Evolutionary conservation across 495 filamentous ascomycete genomes (phyloP), one percentile per base, ranked within the genome.

Genomic region (Acidiella bohemica): DNA sequence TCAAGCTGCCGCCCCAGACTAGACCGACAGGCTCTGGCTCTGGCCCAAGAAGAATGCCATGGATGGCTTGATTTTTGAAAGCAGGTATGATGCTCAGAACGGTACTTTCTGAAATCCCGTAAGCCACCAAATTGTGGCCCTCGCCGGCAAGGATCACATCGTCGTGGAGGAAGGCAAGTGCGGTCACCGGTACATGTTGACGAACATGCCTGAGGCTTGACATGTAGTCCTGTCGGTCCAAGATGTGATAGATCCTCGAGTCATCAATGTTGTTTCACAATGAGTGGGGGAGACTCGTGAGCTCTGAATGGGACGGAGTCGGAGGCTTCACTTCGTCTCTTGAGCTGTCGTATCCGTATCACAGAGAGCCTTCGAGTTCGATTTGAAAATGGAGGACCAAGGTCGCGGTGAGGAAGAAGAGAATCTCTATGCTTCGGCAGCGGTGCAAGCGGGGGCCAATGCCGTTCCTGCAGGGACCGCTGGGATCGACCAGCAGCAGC

Each of bases 41-140:
- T 13, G 30, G 14, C 6, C 17, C 0, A 10, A 73, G 56, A 13
- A 58, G 42, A 32, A 87, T 72, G 2, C 83, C 83, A 59, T 85
- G 81, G 22, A 90, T 76, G 5, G 68, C 59, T 53, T 85, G 78
- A 5, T 59, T 55, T 12, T 51, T 28, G 40, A 90, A 85, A n/a
- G 81, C 57, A 14, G 60, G 42, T 20, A 53, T 30, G 21, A 63
- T 55, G 9, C 48, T 48, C 13, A 72, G 41, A 5, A 68, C 49
- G 12, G 39, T 50, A 16, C 54, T 34, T 25, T 56, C 55, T 21
- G 76, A 7, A 16, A 16, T 13, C 16, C 25, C 57, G 47, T 79
- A 72, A 23, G 81, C 53, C 33, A 72, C 73, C n/a, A 94, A 54
- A 30, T 71, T 76, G 3, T 68, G 69, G 22, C 86, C 85, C 57